Evolutionary conservation across 164 flowering plant genomes (phyloP), one percentile per base, ranked within the genome.

Genomic region (Paratinospora sagittata): DNA sequence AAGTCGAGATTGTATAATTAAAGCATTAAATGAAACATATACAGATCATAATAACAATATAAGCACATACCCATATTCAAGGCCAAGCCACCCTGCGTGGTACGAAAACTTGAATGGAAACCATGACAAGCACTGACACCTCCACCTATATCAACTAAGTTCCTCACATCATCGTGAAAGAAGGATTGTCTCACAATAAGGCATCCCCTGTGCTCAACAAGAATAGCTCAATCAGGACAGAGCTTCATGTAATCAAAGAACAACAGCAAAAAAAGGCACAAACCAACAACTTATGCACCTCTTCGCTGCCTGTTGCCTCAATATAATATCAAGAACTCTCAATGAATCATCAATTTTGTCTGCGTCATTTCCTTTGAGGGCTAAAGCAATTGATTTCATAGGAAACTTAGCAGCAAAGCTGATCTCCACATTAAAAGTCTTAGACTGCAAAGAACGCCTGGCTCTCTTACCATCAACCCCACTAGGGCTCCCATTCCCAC

Each of bases 121-220:
- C 97, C 97, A 13, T 81, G 83, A 49, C 85, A 75, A 30, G 84
- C 87, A 49, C 73, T 72, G 41, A 90, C 84, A 45, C 97, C 97
- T 30, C 91, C 97, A 65, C 92, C 92, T 66, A 92, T 76, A 83
- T 87, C 89, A 65, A 64, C 71, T 17, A 82, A 84, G 75, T 81
- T 81, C 70, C 82, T 74, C 27, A 84, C 78, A 73, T 90, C 90
- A 76, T 86, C 86, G 43, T 85, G 84, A 77, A 92, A 90, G 75
- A 87, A 90, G 26, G 97, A 90, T 73, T 92, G 97, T 49, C 93
- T 66, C 2, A 92, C 92, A 73, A 88, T 68, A 75, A 92, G 91
- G 76, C 92, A 89, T 1, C 92, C 96, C 79, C 97, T 91, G 78
- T 66, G 67, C 65, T 47, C 75, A 73, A 67, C 62, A 74, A 76